Base-by-base conservation (phyloP, 768 basidiomycete species). In the Rhizopogon roseolus region DNA sequence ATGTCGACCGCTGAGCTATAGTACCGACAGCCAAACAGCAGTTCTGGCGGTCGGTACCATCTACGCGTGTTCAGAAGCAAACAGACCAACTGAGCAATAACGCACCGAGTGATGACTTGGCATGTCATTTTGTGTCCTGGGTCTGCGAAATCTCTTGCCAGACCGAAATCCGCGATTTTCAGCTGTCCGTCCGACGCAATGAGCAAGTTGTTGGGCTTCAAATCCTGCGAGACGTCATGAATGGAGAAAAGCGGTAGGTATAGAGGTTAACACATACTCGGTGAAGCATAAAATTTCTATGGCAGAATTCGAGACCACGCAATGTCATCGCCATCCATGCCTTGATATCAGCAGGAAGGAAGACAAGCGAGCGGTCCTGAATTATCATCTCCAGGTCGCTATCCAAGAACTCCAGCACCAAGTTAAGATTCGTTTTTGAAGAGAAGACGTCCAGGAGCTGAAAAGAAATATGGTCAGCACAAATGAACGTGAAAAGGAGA, bases 311-410 rank as follows among this genome's bases (percentile, higher is more conserved):
- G n/a, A 99, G 77, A 2, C 97, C 97, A 39, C 94, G 85, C 64
- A 98, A 85, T 0, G 90, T 94, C 97, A 98, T 98, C 10, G 91
- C 90, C 83, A 97, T 92, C 96, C 97, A 99, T 58, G 89, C 88
- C 70, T 99, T 99, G 73, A 98, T 94, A 68, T 99, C 97, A 1
- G 91, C 92, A 4, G 92, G 90, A 32, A 94, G 77, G 67, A 99
- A 98, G 22, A 98, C 90, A 53, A 97, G 84, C 1, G 86, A 79
- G 41, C 91, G 81, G 70, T 99, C 95, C 64, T 93, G 93, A 69
- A 99, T 98, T 62, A 98, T 86, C 69, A 92, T 92, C 72, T 99
- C 97, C 32, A 99, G 78, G 71, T 99, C 97, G 27, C 90, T 94
- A 61, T 96, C 91, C 50, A 98, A 78, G 70, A 94, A 98, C 66